Conservation (phyloP, 257 asterid species). For the Catharanthus roseus region DNA sequence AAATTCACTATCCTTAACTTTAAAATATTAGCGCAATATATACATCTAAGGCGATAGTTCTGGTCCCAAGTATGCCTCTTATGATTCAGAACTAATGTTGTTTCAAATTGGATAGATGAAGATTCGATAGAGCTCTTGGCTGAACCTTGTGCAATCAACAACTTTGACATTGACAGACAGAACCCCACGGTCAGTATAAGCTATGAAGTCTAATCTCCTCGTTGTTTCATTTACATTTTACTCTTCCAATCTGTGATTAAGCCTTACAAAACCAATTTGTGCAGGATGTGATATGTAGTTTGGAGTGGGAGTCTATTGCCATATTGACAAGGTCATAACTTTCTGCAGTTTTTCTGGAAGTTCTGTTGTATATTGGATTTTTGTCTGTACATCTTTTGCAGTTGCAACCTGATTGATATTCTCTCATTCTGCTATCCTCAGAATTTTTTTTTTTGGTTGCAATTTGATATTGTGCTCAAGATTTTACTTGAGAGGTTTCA, state of each 20-base stretch:
- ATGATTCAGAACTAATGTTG: slow-evolving; percentile 18
- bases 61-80: slow-evolving; percentile 1
- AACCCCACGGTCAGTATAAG: slow-evolving; percentile 61
- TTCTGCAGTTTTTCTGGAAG: neutral
- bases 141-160: slow-evolving; percentile 89
- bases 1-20: neutral
- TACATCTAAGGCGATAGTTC: neutral
- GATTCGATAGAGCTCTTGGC: slow-evolving; percentile 74
- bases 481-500: neutral
- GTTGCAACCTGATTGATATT: neutral
- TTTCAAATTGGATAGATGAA: slow-evolving; percentile 44
- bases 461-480: neutral
- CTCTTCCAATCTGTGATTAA: neutral
- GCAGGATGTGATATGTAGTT: slow-evolving; percentile 88
- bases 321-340: slow-evolving; percentile 50
- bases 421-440: neutral
- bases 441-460: too few relatives aligned
- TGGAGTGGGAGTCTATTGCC: slow-evolving; percentile 95
- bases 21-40: neutral
- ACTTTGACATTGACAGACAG: slow-evolving; percentile 80
- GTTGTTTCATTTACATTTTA: neutral
- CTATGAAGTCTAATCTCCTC: neutral
- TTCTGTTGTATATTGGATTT: neutral
- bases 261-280: neutral
- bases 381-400: neutral